Evolutionary conservation across 257 asterid genomes (phyloP), one percentile per base, ranked within the genome.

Genomic region (Nicotiana paniculata): DNA sequence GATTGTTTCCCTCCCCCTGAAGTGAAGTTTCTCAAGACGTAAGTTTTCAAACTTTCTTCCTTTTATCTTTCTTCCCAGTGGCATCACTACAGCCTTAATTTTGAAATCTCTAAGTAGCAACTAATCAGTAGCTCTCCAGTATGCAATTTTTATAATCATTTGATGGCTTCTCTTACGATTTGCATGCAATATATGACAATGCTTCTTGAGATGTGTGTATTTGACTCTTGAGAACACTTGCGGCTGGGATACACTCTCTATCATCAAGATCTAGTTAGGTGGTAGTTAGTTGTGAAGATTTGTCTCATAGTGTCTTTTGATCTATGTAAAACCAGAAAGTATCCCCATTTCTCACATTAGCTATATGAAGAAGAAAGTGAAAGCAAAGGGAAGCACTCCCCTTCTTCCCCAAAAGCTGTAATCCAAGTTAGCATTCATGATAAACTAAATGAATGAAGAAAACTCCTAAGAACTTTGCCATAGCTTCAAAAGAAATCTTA

Each of bases 21-120:
- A 82, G 83, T 86, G 62, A 89, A 86, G 82, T 83, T 82, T 72
- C 87, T 86, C 37, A 86, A 68, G 75, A 86, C 85, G 98, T 93
- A 89, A 32, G 87, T 84, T 55, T 59, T 46, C 39, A 37, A 61
- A 64, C 85, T 82, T 81, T 83, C 64, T 15, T n/a, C 84, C 46
- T 82, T 63, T 59, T 6, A 59, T 74, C 43, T 64, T 78, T 65
- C 28, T 35, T 53, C 84, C 76, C 46, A 64, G 75, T 61, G 51
- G 75, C 84, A 67, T 46, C 61, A 4, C 70, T 43, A 54, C 21
- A 18, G 64, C 64, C 67, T 35, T 16, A 51, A 13, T 51, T 75
- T 74, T 26, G 79, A 51, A 51, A 75, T 75, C 9, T 51, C 30
- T 75, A 51, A 51, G 63, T 51, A 75, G 46, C 63, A 75, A 48